Evolutionary conservation across 1,284 basidiomycete species (phyloP), one percentile per base, ranked within the genome.

Genomic region (Microbotryum violaceum): DNA sequence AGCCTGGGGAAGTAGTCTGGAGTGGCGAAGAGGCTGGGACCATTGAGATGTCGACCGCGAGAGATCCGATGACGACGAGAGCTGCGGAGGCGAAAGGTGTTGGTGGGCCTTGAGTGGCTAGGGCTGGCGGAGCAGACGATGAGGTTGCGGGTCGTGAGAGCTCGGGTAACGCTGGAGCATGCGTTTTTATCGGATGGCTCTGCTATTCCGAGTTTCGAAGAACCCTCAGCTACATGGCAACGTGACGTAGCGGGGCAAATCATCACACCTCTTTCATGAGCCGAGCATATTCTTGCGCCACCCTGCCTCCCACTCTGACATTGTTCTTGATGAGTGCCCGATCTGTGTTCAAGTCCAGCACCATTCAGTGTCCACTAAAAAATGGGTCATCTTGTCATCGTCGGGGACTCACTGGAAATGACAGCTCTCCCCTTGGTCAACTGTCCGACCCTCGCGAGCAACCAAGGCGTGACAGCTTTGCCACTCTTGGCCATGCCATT

Each of bases 391-490:
- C 20, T 3, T 23, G 6, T 33, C 64, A 16, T 63, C 45, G 33
- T 47, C 46, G 20, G n/a, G 44, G 46, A 79, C 82, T 73, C 61
- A 88, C 86, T 89, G 69, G 82, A 85, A 48, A 80, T 77, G 56
- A 93, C 77, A 3, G 90, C 90, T 62, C 78, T 79, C 4, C 90
- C 89, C 47, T 81, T 73, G 0, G 89, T 91, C 52, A 98, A 78
- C 74, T 97, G 86, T 9, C 82, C 82, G 2, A 98, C 87, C 21
- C 93, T 83, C 61, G 82, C 81, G 33, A 99, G 79, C 14, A 99
- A 79, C 94, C 94, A 98, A 4, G 96, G 96, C 1, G 96, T 98
- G 12, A 84, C 92, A 66, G 91, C 88, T 72, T 97, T 97, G 7
- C 96, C 96, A 16, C 80, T 78, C 69, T 81, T 85, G 71, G 83